Percentiles rank a stretch among this genome's conserved stretches.
These are phyloP conservation scores for Lipomyces yamanashiensis DNA, from an alignment of 805 yeast species.

Conservation along the genomic window DNA sequence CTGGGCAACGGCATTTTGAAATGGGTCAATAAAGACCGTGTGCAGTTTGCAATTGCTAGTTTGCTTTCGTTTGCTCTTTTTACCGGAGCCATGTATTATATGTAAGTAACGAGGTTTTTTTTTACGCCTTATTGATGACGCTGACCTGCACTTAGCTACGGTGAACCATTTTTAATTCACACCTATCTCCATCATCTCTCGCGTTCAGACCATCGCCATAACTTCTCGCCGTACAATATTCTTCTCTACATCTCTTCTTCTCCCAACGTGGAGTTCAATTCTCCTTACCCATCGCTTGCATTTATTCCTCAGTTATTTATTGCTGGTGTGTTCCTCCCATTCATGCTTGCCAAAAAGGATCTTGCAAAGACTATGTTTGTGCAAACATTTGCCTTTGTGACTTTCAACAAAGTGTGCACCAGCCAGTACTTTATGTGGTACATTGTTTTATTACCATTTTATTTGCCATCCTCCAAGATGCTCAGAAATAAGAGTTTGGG, in stretches of 20 bases:
- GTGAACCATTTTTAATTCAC: slow-evolving; percentile 73
- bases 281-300: slow-evolving; percentile 60
- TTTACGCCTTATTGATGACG: background rate
- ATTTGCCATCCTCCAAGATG: slow-evolving; percentile 49
- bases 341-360: slow-evolving; percentile 50
- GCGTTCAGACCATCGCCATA: slow-evolving; percentile 91
- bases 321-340: slow-evolving; percentile 64
- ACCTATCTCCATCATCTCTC: slow-evolving; percentile 82
- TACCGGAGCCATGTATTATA: slow-evolving; percentile 63
- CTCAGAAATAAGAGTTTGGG: slow-evolving; percentile 46
- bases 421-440: slow-evolving; percentile 98
- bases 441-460: slow-evolving; percentile 79
- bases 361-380: slow-evolving; percentile 64
- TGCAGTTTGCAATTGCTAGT: slow-evolving; percentile 51
- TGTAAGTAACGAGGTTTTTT: slow-evolving; percentile 35
- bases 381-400: slow-evolving; percentile 77
- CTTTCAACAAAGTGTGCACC: slow-evolving; percentile 83
- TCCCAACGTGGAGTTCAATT: slow-evolving; percentile 36
- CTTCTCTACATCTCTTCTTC: slow-evolving; percentile 53
- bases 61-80: slow-evolving; percentile 52
- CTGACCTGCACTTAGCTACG: slow-evolving; percentile 52
- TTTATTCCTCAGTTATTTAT: slow-evolving; percentile 80
- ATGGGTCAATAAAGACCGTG: slow-evolving; percentile 52
- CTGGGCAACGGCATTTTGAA: slow-evolving; percentile 36
- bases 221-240: slow-evolving; percentile 85